Evolutionary conservation across 495 filamentous ascomycete genomes (phyloP).

Genomic region (Neurospora sp.): DNA sequence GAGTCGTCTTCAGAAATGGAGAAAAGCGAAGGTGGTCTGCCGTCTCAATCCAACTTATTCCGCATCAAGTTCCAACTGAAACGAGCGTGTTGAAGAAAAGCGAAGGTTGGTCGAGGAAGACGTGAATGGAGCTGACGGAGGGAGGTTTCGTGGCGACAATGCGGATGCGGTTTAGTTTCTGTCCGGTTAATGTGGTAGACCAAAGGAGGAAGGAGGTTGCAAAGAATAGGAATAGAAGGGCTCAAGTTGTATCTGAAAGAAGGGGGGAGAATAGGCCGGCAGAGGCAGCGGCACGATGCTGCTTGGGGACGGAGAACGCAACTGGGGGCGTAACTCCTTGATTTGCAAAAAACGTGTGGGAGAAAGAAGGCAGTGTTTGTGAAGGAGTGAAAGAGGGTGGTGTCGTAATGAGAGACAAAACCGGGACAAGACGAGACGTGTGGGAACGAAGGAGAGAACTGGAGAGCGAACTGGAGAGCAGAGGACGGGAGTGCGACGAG

Average conservation of each 20-base stretch:
- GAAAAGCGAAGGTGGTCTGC: background rate
- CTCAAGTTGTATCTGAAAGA: background rate
- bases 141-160: background rate
- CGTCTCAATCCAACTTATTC: background rate
- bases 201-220: background rate
- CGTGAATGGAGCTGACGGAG: background rate
- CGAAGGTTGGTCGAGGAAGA: background rate
- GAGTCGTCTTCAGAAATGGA: background rate
- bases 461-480: background rate
- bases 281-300: background rate
- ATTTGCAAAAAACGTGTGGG: background rate
- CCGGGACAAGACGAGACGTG: background rate
- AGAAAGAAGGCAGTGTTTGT: background rate
- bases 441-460: background rate
- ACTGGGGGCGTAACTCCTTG: background rate
- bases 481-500: background rate
- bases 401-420: background rate
- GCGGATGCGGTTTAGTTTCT: background rate
- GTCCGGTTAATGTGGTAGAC: background rate
- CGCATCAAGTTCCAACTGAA: background rate
- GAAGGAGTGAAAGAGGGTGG: background rate
- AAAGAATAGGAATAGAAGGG: background rate
- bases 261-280: background rate
- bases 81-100: background rate
- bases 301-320: background rate